phyloP scores from a whole-genome alignment of 768 basidiomycete species.

The Scleroderma citrinum region DNA sequence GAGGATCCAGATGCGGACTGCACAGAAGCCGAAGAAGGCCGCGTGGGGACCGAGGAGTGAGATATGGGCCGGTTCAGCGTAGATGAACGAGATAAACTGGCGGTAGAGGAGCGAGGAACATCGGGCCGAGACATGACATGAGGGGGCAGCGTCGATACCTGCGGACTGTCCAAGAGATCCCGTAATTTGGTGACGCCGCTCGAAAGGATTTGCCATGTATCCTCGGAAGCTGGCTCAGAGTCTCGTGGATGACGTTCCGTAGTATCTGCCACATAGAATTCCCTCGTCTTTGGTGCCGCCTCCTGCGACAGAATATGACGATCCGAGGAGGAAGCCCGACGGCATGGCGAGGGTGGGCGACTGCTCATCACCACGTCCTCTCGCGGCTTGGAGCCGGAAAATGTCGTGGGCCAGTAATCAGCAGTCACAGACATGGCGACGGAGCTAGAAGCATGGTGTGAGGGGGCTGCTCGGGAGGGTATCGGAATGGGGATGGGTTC shows the following conservation, averaged over 20 bases:
- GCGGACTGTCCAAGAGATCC: slow-evolving; percentile 41
- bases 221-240: slow-evolving; percentile 19
- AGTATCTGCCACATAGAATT: slow-evolving; percentile 16
- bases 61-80: slow-evolving; percentile 16
- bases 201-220: slow-evolving; percentile 16
- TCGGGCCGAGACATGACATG: neutral
- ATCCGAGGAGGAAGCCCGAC: slow-evolving; percentile 18
- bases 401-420: slow-evolving; percentile 18
- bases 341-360: slow-evolving; percentile 22
- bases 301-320: slow-evolving; percentile 15
- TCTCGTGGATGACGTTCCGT: slow-evolving; percentile 18
- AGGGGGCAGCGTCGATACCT: slow-evolving; percentile 36
- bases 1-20: slow-evolving; percentile 13
- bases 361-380: slow-evolving; percentile 26
- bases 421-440: slow-evolving; percentile 24
- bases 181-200: slow-evolving; percentile 36
- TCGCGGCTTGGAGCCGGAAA: slow-evolving; percentile 22
- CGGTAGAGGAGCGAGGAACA: neutral
- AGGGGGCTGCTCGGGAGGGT: slow-evolving; percentile 21
- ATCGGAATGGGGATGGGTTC: slow-evolving; percentile 19
- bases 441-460: slow-evolving; percentile 20
- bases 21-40: slow-evolving; percentile 18
- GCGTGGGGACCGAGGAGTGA: slow-evolving; percentile 18
- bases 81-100: slow-evolving; percentile 20
- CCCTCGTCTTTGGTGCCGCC: slow-evolving; percentile 15